Evolutionary conservation across 768 basidiomycete species (phyloP).

Genomic region (Lentinula guzmanii): DNA sequence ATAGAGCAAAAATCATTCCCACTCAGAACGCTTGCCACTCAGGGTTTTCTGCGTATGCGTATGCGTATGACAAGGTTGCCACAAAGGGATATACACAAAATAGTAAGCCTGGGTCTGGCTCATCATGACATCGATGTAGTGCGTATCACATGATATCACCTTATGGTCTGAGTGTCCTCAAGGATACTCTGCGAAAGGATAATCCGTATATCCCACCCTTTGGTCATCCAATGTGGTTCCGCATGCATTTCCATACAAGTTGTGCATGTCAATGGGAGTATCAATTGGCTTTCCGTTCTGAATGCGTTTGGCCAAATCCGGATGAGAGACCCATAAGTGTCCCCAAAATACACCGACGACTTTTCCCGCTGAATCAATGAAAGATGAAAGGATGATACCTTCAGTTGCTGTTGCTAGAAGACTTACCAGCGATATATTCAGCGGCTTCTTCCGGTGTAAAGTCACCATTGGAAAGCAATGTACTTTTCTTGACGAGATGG

Average conservation of each 20-base stretch:
- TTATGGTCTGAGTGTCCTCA: too few species aligned
- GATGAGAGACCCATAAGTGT: slow-evolving; percentile 18
- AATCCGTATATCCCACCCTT: slow-evolving; percentile 3
- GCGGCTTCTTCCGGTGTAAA: slow-evolving; percentile 18
- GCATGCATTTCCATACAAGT: slow-evolving; percentile 9
- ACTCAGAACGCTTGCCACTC: too few species aligned
- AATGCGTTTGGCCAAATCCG: slow-evolving; percentile 19
- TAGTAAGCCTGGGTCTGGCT: too few species aligned
- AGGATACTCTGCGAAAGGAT: not conserved
- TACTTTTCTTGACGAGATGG: slow-evolving; percentile 16
- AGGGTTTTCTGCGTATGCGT: too few species aligned
- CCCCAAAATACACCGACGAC: slow-evolving; percentile 19
- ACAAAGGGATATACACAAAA: too few species aligned
- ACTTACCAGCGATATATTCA: slow-evolving; percentile 6
- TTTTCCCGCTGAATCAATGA: slow-evolving; percentile 4
- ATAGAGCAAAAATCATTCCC: too few species aligned
- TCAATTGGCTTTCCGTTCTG: slow-evolving; percentile 16
- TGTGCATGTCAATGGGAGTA: slow-evolving; percentile 10
- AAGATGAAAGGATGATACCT: not conserved
- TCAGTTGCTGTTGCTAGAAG: not conserved
- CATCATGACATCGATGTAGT: too few species aligned
- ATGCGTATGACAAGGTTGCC: too few species aligned
- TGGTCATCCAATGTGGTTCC: not conserved
- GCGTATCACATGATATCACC: too few species aligned
- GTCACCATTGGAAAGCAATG: slow-evolving; percentile 19